phyloP scores from a whole-genome alignment of 208 protist species.

The Trypanosoma avium region DNA sequence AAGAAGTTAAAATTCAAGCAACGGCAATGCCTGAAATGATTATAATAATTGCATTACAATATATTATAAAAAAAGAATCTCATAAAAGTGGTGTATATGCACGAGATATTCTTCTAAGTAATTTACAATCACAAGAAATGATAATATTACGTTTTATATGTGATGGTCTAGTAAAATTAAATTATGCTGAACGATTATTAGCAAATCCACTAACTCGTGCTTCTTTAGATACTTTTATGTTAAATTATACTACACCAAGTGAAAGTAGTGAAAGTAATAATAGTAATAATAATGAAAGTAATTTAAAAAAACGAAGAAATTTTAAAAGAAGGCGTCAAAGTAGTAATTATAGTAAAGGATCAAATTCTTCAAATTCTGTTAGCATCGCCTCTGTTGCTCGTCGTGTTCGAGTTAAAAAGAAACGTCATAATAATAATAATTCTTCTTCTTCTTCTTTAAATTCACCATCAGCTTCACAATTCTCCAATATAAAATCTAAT shows the following conservation, averaged over 20 bases:
- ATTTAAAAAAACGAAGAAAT: background rate
- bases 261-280: background rate
- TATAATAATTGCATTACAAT: slow-evolving; percentile 51
- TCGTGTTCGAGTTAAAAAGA: slow-evolving; percentile 9
- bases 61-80: slow-evolving; percentile 23
- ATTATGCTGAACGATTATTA: slow-evolving; percentile 57
- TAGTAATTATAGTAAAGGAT: too few relatives aligned
- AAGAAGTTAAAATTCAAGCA: slow-evolving; percentile 23
- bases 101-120: slow-evolving; percentile 43
- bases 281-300: background rate
- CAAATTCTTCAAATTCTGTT: slow-evolving; percentile 1
- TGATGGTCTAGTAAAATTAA: slow-evolving; percentile 60
- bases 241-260: slow-evolving; percentile 11
- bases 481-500: too few relatives aligned
- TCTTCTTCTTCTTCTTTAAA: background rate
- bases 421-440: background rate
- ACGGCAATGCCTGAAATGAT: slow-evolving; percentile 68
- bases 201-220: slow-evolving; percentile 17
- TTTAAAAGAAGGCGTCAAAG: background rate
- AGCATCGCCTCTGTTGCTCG: slow-evolving; percentile 23
- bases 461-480: background rate
- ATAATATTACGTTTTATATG: slow-evolving; percentile 63
- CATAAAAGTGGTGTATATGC: slow-evolving; percentile 37
- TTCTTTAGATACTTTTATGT: slow-evolving; percentile 13
- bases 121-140: slow-evolving; percentile 24